Evolutionary conservation across 768 basidiomycete species (phyloP).

Genomic region (Cubamyces sp.): DNA sequence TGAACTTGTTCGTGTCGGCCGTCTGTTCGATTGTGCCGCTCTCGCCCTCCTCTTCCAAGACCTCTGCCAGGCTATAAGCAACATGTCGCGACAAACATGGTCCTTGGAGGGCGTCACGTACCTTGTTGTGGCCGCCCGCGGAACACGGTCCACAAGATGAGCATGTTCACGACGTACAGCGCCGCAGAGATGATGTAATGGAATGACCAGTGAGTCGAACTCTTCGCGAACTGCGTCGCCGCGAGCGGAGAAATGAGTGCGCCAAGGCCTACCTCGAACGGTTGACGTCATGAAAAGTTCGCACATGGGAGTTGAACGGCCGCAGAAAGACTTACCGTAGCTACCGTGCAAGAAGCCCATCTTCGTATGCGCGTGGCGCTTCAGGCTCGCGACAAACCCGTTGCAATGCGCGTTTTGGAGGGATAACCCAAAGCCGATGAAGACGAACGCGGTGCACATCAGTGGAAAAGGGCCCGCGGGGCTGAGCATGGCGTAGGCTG

Average conservation of each 20-base stretch:
- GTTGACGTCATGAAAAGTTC: not conserved
- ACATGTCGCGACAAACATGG: too few relatives aligned
- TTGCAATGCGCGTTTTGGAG: slow-evolving; percentile 71
- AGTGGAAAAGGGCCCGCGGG: slow-evolving; percentile 65
- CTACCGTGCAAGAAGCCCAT: slow-evolving; percentile 71
- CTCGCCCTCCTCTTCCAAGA: slow-evolving; percentile 34
- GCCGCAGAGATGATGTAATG: slow-evolving; percentile 46
- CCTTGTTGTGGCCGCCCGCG: slow-evolving; percentile 34
- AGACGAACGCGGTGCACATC: slow-evolving; percentile 51
- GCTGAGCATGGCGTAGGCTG: slow-evolving; percentile 56
- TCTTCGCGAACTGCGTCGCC: slow-evolving; percentile 56
- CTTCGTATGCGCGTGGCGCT: slow-evolving; percentile 55
- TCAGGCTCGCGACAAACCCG: slow-evolving; percentile 65
- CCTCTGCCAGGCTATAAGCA: slow-evolving; percentile 22
- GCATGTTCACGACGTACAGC: slow-evolving; percentile 27
- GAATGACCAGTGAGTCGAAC: slow-evolving; percentile 41
- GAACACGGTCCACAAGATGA: slow-evolving; percentile 31
- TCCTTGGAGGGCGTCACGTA: slow-evolving; percentile 10
- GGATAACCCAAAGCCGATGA: slow-evolving; percentile 52
- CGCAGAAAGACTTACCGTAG: slow-evolving; percentile 48
- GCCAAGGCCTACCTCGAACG: slow-evolving; percentile 50
- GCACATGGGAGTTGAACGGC: not conserved
- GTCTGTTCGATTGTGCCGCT: slow-evolving; percentile 33
- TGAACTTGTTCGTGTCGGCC: slow-evolving; percentile 34
- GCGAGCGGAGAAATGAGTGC: slow-evolving; percentile 57